Conservation (phyloP, 2,329 filamentous ascomycete genomes). For the Mollisiaceae sp. region DNA sequence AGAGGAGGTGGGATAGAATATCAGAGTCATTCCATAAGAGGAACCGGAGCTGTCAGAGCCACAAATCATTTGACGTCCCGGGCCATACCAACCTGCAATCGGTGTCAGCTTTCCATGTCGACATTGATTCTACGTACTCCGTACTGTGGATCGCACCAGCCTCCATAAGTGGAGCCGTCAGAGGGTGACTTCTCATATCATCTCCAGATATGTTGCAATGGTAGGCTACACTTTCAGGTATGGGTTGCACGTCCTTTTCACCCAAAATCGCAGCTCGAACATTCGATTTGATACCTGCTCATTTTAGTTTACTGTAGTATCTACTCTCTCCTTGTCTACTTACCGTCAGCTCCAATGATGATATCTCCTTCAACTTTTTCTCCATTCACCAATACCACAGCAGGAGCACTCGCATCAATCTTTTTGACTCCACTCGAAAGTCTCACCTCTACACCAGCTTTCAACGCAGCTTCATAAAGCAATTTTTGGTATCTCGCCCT, state of each 20-base stretch:
- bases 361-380: slow-evolving; percentile 11
- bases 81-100: slow-evolving; percentile 11
- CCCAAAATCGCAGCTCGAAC: background rate
- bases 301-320: background rate
- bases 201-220: slow-evolving; percentile 17
- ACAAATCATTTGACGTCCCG: slow-evolving; percentile 15
- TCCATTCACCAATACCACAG: slow-evolving; percentile 6
- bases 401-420: slow-evolving; percentile 1
- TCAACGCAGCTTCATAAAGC: slow-evolving; percentile 12
- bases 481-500: slow-evolving; percentile 14
- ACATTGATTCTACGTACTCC: no score
- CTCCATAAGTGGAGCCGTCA: slow-evolving; percentile 13
- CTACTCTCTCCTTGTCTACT: no score
- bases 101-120: background rate
- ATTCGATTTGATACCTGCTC: slow-evolving; percentile 13
- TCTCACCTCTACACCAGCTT: slow-evolving; percentile 3
- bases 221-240: slow-evolving; percentile 19
- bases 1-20: slow-evolving; percentile 11
- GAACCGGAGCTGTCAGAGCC: slow-evolving; percentile 9
- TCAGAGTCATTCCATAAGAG: slow-evolving; percentile 10
- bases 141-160: slow-evolving; percentile 14
- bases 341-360: slow-evolving; percentile 16
- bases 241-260: slow-evolving; percentile 12
- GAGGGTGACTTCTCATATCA: slow-evolving; percentile 10
- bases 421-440: slow-evolving; percentile 4